Evolutionary conservation across 352 stramenopile species (phyloP), one percentile per base, ranked within the genome.

Genomic region (Globisporangium iwayamae): DNA sequence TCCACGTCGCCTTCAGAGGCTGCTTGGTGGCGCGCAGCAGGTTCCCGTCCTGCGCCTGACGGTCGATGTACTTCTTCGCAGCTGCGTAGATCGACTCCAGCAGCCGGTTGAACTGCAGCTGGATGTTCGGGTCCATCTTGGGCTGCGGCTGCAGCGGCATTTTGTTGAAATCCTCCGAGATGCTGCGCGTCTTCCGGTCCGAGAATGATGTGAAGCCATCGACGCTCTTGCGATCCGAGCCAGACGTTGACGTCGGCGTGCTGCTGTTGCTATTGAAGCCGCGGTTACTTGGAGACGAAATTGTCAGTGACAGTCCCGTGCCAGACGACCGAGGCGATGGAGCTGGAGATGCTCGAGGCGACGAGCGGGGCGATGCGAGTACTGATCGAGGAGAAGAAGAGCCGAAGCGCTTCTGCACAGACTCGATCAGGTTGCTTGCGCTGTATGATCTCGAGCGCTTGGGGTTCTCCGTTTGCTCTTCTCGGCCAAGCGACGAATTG

Each of bases 61-160:
- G 77, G 38, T 92, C 85, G 51, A 94, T 94, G 66, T 96, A 96
- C 53, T 79, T 83, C 62, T 96, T 96, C 13, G 87, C 87, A 13
- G 80, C 87, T 3, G 85, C 75, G 61, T 96, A 96, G 43, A 96
- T 84, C 25, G 87, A 94, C 57, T 96, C 87, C 5, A 96, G 77
- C 39, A 92, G 68, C 7, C 82, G 73, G 45, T 96, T 90, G 60
- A 92, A 93, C 68, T 90, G 82, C 41, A 86, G 68, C 57, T 96
- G 87, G 39, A 93, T 89, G 61, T 93, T 89, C 10, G 74, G 56
- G 66, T 96, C 87, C 87, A 96, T 96, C 70, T 94, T 93, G 1
- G 84, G 78, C 56, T 93, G 80, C 9, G 66, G 61, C 41, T 81
- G 73, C 28, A 85, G 39, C n/a, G 73, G 69, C 4, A 83, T 66